phyloP scores from a whole-genome alignment of 192 early-diverging fungal genomes.

The Pilobolus umbonatus region DNA sequence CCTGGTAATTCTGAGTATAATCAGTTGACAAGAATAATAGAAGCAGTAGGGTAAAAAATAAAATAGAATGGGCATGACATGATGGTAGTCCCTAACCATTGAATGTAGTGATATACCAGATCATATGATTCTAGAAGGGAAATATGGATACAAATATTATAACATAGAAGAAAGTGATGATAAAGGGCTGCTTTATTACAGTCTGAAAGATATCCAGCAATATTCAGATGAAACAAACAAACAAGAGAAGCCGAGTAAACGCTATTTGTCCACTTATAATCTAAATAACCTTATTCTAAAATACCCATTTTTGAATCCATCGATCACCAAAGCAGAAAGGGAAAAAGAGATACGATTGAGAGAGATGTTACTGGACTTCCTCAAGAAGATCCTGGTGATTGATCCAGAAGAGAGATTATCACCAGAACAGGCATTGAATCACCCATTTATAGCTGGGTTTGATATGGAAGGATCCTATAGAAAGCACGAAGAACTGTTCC shows the following conservation, averaged over 20 bases:
- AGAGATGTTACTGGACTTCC: conserved; percentile 6
- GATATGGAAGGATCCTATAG: neutral
- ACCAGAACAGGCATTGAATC: conserved; percentile 4
- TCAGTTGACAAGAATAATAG: conserved; percentile 88
- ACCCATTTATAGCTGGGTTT: conserved; percentile 2
- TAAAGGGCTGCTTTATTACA: neutral
- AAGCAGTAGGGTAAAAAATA: conserved; percentile 71
- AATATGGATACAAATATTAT: conserved; percentile 77
- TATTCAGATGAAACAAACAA: conserved; percentile 14
- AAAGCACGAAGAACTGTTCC: neutral
- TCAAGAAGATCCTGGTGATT: conserved; percentile 3
- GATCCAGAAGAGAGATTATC: conserved; percentile 10
- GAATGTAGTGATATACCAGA: neutral
- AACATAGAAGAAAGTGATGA: conserved; percentile 46
- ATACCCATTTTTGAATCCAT: neutral
- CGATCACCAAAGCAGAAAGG: neutral
- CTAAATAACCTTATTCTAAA: conserved; percentile 9
- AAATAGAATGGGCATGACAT: neutral
- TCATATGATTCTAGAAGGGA: conserved; percentile 65
- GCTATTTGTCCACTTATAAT: conserved; percentile 13
- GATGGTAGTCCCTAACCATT: neutral
- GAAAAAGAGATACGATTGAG: conserved; percentile 14
- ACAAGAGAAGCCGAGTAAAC: conserved; percentile 16
- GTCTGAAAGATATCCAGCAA: conserved; percentile 8
- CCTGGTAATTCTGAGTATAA: conserved; percentile 97